Evolutionary conservation across 306 rosid species (phyloP).

Genomic region (Cyclanthera cordifolia): DNA sequence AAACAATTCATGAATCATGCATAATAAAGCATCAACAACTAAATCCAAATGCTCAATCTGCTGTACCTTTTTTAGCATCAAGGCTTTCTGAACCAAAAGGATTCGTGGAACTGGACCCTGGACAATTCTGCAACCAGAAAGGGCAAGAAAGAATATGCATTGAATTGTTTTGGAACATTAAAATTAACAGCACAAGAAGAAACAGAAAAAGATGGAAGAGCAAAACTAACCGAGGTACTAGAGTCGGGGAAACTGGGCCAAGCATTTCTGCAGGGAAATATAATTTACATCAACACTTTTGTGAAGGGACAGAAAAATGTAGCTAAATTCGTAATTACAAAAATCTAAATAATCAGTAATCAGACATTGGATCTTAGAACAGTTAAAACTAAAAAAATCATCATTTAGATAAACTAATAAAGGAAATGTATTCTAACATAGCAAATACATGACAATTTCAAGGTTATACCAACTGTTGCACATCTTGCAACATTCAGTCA

Average conservation of each 20-base stretch:
- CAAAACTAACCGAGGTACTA: constrained; percentile 38
- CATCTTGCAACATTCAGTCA: not conserved
- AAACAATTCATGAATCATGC: not conserved
- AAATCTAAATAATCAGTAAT: not conserved
- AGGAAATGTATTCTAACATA: not conserved
- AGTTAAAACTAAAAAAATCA: not conserved
- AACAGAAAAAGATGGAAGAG: constrained; percentile 15
- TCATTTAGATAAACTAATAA: not conserved
- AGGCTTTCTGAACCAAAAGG: constrained; percentile 32
- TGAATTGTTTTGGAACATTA: constrained; percentile 2
- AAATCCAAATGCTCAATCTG: not conserved
- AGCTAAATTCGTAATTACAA: not conserved
- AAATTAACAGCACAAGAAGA: not conserved
- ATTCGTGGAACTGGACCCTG: constrained; percentile 35
- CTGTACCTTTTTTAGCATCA: constrained; percentile 25
- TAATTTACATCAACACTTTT: not conserved
- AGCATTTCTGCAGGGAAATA: constrained; percentile 37
- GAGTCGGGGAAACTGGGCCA: constrained; percentile 56
- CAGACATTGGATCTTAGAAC: not conserved
- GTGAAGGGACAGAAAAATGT: not conserved
- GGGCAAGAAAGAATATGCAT: not conserved
- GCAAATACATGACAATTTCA: not conserved
- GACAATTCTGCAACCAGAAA: constrained; percentile 27
- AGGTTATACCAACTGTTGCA: not conserved
- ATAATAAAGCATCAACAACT: not conserved